Percentiles rank a stretch among this genome's conserved stretches.
Evolutionary conservation across 371 early-diverging fungal species (phyloP).

Genomic region (Haplosporangium sp.): DNA sequence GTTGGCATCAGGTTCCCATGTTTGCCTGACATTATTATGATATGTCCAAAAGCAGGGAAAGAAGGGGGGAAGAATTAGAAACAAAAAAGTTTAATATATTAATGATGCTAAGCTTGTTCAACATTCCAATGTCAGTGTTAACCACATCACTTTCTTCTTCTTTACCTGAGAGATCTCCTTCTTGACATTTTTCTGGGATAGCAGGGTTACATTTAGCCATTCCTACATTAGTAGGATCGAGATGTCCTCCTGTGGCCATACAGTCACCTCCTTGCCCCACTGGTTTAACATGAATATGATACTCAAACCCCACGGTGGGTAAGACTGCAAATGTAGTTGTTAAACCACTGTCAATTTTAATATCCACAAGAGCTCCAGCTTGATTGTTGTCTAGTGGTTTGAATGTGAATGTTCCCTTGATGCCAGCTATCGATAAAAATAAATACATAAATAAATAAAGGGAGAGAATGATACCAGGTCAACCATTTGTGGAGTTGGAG

Average conservation of each 20-base stretch:
- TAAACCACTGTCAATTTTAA: slow-evolving; percentile 26
- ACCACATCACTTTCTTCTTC: neutral
- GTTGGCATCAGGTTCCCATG: slow-evolving; percentile 43
- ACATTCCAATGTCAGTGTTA: too few species aligned
- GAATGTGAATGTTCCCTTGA: slow-evolving; percentile 29
- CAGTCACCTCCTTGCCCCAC: slow-evolving; percentile 34
- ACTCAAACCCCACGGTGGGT: slow-evolving; percentile 36
- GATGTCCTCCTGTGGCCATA: slow-evolving; percentile 33
- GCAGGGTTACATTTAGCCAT: slow-evolving; percentile 20
- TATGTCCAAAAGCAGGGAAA: too few species aligned
- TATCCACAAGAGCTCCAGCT: slow-evolving; percentile 21
- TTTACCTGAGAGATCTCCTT: slow-evolving; percentile 52
- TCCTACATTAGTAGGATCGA: slow-evolving; percentile 40
- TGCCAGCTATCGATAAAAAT: slow-evolving; percentile 13
- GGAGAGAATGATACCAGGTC: neutral
- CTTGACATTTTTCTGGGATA: slow-evolving; percentile 32
- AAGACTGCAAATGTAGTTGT: slow-evolving; percentile 11
- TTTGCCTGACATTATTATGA: slow-evolving; percentile 20
- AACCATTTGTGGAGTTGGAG: neutral
- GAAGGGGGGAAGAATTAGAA: too few species aligned
- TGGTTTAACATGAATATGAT: slow-evolving; percentile 44
- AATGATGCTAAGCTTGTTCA: too few species aligned
- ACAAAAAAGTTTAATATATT: too few species aligned
- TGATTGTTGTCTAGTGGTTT: slow-evolving; percentile 3
- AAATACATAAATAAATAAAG: neutral